Percentiles rank a stretch among this genome's conserved stretches.
Evolutionary conservation across 768 basidiomycete species (phyloP).

Genomic region (Mycena amicta): DNA sequence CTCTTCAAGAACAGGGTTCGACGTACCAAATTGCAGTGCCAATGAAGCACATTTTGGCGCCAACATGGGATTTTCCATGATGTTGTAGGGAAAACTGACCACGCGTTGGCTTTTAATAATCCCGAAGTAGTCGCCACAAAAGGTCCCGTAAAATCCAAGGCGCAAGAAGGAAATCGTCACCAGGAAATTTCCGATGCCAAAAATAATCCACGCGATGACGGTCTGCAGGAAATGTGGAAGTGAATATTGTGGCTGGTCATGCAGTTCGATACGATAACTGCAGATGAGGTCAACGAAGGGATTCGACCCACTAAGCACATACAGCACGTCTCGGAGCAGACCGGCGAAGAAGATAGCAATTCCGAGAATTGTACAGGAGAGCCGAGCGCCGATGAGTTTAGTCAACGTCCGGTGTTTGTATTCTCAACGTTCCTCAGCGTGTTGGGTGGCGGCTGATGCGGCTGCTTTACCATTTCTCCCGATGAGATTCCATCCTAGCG

Average conservation of each 20-base stretch:
- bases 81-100: conserved; percentile 11
- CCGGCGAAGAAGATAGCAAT: conserved; percentile 12
- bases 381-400: conserved; percentile 7
- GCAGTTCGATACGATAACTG: conserved; percentile 13
- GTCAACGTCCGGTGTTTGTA: conserved; percentile 12
- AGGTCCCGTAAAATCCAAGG: conserved; percentile 18
- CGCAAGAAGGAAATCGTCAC: conserved; percentile 4
- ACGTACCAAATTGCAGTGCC: conserved; percentile 15
- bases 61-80: conserved; percentile 15
- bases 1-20: too few species aligned
- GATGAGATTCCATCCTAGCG: conserved; percentile 12
- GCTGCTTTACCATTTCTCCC: conserved; percentile 18
- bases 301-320: background rate
- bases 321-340: conserved; percentile 19
- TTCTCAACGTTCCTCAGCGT: too few species aligned
- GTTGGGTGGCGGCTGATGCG: too few species aligned
- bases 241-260: conserved; percentile 15
- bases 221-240: conserved; percentile 9
- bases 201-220: conserved; percentile 10
- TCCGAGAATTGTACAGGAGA: conserved; percentile 5
- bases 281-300: background rate
- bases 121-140: conserved; percentile 16
- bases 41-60: conserved; percentile 13
- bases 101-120: conserved; percentile 13
- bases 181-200: conserved; percentile 12